Percentiles rank a stretch among this genome's conserved stretches.
Evolutionary conservation across 768 basidiomycete species (phyloP).

Genomic region (Termitomyces sp.): DNA sequence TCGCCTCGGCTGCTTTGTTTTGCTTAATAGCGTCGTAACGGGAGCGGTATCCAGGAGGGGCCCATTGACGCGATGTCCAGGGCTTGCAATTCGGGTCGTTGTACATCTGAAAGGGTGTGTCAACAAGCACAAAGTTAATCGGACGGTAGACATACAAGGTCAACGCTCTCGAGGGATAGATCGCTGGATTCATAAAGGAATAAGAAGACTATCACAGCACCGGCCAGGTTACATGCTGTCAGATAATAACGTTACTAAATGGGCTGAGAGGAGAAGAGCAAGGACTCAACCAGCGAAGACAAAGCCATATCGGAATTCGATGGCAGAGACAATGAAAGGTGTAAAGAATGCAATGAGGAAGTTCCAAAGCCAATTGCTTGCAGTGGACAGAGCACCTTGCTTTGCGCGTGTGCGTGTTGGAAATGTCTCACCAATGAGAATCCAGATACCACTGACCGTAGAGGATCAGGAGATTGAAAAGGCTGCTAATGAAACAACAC

Average conservation of each 20-base stretch:
- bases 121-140: neutral
- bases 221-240: conserved; percentile 53
- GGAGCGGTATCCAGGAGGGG: conserved; percentile 46
- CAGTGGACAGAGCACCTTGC: conserved; percentile 62
- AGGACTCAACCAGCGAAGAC: conserved; percentile 51
- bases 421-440: conserved; percentile 74
- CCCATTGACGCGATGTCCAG: conserved; percentile 60
- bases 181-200: conserved; percentile 74
- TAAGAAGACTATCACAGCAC: conserved; percentile 56
- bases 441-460: conserved; percentile 55
- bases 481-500: conserved; percentile 4
- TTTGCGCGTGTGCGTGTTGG: conserved; percentile 67
- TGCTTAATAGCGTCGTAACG: conserved; percentile 41
- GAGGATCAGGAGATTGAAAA: neutral
- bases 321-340: conserved; percentile 58
- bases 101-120: conserved; percentile 42
- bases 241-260: neutral
- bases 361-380: conserved; percentile 65
- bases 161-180: conserved; percentile 61
- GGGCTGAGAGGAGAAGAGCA: neutral
- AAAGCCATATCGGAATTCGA: conserved; percentile 61
- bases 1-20: conserved; percentile 32
- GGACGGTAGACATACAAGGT: conserved; percentile 33
- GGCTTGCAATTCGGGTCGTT: conserved; percentile 58
- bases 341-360: conserved; percentile 75